Base-by-base conservation (phyloP, 257 asterid species). In the Fraxinus americana region DNA sequence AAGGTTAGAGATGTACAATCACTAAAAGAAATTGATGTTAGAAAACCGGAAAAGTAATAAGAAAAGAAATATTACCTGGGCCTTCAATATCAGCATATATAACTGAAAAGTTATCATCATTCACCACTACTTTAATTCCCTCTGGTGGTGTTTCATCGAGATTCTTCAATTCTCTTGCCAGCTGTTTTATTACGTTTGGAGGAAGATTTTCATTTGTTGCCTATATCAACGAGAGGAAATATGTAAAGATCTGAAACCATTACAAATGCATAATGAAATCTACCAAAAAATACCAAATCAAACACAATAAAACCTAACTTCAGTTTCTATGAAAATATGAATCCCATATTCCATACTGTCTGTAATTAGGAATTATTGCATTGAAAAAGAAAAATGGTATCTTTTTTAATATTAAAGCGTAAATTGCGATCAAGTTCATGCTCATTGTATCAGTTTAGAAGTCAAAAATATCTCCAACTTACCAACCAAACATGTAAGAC, bases 91-190 rank as follows among this genome's bases (percentile, higher is more conserved):
- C 99, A 83, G 99, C 99, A 83, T 43, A 88, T 80, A 95, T 93
- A 75, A 86, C 83, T 21, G 99, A 90, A 86, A 95, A 93, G 70
- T 95, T 91, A 82, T 95, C 97, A 72, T 95, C 98, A 75, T 93
- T 91, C 27, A 95, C 91, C 59, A 89, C 94, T 35, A 95, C 98
- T 93, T 91, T 90, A 83, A 95, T 95, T 82, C 99, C 99, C 84
- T 95, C 98, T 0, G 99, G 99, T 71, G 99, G 99, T 82, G 94
- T 89, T 80, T 95, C 99, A 79, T 93, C 76, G 45, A 95, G 97
- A 87, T 91, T 95, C 96, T 95, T 95, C 81, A 95, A 84, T 88
- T 95, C 99, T 88, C 86, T 93, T 1, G 93, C 99, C 84, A 95
- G 10, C 34, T 63, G 68, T 4, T 89, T 95, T 52, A 95, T 90